These are phyloP conservation scores for Rhexocercosporidium sp. DNA, from an alignment of 2,329 filamentous ascomycete species.

Conservation along the genomic window DNA sequence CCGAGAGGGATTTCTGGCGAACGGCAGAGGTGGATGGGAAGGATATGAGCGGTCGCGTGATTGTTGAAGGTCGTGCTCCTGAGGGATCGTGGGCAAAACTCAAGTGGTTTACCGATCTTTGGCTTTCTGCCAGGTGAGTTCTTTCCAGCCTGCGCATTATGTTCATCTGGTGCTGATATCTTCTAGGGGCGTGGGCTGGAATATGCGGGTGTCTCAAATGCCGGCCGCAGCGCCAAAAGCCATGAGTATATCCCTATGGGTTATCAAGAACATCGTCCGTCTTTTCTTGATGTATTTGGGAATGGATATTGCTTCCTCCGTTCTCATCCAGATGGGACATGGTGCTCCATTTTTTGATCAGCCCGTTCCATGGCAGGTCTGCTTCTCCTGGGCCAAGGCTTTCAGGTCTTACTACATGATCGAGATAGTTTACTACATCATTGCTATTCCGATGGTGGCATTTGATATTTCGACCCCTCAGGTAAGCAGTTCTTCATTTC, in stretches of 20 bases:
- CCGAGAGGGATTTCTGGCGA: conserved; percentile 14
- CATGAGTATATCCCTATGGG: no score
- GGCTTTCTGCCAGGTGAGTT: not conserved
- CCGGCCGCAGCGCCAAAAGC: not conserved
- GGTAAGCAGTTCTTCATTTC: no score
- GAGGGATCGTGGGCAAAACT: not conserved
- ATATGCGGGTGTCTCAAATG: not conserved
- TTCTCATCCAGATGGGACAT: not conserved
- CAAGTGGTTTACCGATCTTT: conserved; percentile 11
- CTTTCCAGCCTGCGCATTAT: not conserved
- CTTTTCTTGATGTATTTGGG: not conserved
- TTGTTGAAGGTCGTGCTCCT: not conserved
- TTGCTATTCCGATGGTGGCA: not conserved
- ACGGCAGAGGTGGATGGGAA: not conserved
- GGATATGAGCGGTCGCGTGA: not conserved
- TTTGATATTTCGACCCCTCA: not conserved
- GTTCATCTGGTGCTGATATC: not conserved
- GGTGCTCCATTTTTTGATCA: not conserved
- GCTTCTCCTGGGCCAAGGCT: not conserved
- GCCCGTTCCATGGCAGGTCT: not conserved
- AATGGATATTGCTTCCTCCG: not conserved
- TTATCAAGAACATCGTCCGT: not conserved
- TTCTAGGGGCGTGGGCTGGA: conserved; percentile 8
- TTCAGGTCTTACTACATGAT: conserved; percentile 9
- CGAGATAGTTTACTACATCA: not conserved